Evolutionary conservation across 1,139 yeast genomes (phyloP).

Genomic region (Pichiaceae sp.): DNA sequence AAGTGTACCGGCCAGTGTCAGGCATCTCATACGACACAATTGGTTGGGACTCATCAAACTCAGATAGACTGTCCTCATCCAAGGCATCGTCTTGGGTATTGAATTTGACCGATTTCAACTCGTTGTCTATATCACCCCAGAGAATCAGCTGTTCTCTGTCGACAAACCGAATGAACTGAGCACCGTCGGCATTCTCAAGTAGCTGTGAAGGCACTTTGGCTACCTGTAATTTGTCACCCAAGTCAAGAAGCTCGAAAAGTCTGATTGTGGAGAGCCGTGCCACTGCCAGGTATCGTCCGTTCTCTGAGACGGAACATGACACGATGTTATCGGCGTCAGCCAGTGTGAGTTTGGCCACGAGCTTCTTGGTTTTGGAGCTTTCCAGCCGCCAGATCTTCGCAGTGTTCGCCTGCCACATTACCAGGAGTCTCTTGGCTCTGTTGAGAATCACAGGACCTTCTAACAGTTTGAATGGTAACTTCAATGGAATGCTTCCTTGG

Average conservation of each 20-base stretch:
- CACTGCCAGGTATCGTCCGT: slow-evolving; percentile 62
- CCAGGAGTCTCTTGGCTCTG: slow-evolving; percentile 40
- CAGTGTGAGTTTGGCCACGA: slow-evolving; percentile 59
- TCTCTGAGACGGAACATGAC: slow-evolving; percentile 56
- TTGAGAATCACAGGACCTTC: slow-evolving; percentile 47
- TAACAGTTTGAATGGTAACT: slow-evolving; percentile 61
- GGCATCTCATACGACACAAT: slow-evolving; percentile 28
- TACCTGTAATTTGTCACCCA: slow-evolving; percentile 37
- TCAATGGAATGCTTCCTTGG: slow-evolving; percentile 66
- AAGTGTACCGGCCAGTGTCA: slow-evolving; percentile 33
- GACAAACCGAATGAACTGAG: slow-evolving; percentile 41
- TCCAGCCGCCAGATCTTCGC: slow-evolving; percentile 71
- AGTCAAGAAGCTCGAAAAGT: slow-evolving; percentile 47
- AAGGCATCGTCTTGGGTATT: slow-evolving; percentile 28
- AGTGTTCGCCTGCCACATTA: slow-evolving; percentile 77
- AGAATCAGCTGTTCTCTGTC: slow-evolving; percentile 35
- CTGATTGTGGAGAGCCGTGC: slow-evolving; percentile 64
- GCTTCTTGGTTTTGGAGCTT: slow-evolving; percentile 25
- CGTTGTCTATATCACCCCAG: slow-evolving; percentile 60
- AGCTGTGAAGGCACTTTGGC: slow-evolving; percentile 46
- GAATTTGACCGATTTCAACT: slow-evolving; percentile 35
- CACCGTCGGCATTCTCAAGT: slow-evolving; percentile 40
- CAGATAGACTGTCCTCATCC: slow-evolving; percentile 35
- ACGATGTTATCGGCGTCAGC: slow-evolving; percentile 79
- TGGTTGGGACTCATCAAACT: slow-evolving; percentile 21